phyloP scores from a whole-genome alignment of 78 protist species.

The Salpingoeca rosetta region DNA sequence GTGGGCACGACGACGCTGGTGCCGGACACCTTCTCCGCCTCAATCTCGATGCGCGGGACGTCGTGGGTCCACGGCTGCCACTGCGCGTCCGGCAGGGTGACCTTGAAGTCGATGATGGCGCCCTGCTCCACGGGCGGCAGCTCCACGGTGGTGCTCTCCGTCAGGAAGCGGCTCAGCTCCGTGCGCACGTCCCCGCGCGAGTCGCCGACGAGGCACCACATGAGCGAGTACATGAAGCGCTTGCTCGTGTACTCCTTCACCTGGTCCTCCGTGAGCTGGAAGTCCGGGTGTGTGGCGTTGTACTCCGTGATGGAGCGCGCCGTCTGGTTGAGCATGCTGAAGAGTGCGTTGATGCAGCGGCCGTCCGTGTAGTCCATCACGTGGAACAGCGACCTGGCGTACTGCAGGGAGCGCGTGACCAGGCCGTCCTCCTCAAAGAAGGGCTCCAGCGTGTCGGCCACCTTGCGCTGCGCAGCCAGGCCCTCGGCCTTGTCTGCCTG shows the following conservation, averaged over 20 bases:
- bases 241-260: slow-evolving; percentile 26
- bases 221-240: slow-evolving; percentile 54
- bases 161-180: slow-evolving; percentile 41
- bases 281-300: slow-evolving; percentile 64
- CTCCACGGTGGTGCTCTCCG: neutral
- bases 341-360: slow-evolving; percentile 52
- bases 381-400: slow-evolving; percentile 49
- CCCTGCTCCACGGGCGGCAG: slow-evolving; percentile 32
- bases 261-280: slow-evolving; percentile 49
- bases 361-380: slow-evolving; percentile 75
- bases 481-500: neutral
- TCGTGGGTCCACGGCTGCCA: slow-evolving; percentile 73
- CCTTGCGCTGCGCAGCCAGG: neutral
- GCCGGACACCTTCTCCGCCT: slow-evolving; percentile 42
- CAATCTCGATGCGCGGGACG: slow-evolving; percentile 66
- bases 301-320: slow-evolving; percentile 50
- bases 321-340: slow-evolving; percentile 46
- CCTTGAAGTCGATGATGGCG: slow-evolving; percentile 22
- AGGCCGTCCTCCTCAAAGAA: slow-evolving; percentile 46
- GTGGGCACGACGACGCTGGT: slow-evolving; percentile 90
- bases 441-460: slow-evolving; percentile 40
- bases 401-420: slow-evolving; percentile 37
- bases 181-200: slow-evolving; percentile 42
- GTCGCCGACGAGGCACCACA: slow-evolving; percentile 91
- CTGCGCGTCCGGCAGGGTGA: slow-evolving; percentile 35